A percentile compares a stretch with the other conserved stretches of the same genome.
phyloP scores from a whole-genome alignment of 305 asterid genomes.

The Plantago rigida region DNA sequence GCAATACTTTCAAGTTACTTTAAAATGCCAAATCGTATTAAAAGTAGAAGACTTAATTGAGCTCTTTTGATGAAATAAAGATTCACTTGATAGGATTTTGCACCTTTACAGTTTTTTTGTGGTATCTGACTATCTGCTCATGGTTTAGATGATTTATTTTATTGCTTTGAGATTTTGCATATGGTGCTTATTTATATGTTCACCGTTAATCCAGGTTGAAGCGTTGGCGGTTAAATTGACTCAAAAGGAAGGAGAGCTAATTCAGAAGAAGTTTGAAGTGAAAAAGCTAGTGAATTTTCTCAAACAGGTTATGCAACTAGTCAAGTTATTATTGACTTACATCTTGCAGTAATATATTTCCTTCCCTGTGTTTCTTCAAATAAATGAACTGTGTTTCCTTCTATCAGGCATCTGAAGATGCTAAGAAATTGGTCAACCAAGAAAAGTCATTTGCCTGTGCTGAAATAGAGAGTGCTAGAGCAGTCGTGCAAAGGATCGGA shows the following conservation, averaged over 20 bases:
- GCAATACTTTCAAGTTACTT: too few species aligned
- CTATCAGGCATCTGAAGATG: constrained; percentile 95
- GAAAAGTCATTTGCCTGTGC: constrained; percentile 99
- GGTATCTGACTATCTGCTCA: too few species aligned
- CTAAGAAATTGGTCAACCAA: constrained; percentile 87
- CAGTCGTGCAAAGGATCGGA: constrained; percentile 94
- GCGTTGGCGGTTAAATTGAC: constrained; percentile 89
- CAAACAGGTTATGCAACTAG: constrained; percentile 54
- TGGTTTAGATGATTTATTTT: too few species aligned
- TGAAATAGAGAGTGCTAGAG: constrained; percentile 91
- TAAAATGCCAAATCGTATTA: too few species aligned
- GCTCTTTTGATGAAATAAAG: background rate
- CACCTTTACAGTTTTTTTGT: too few species aligned
- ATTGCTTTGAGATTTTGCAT: background rate
- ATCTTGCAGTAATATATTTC: background rate
- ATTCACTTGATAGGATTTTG: too few species aligned
- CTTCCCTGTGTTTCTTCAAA: constrained; percentile 3
- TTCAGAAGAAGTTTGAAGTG: constrained; percentile 96
- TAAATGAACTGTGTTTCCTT: constrained; percentile 15
- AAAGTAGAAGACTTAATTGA: background rate
- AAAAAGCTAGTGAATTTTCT: constrained; percentile 82
- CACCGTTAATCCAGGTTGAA: constrained; percentile 53
- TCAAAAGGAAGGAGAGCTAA: constrained; percentile 92
- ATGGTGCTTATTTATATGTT: background rate
- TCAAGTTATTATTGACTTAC: constrained; percentile 6